These are phyloP conservation scores for Paracamarosporium sp. DNA, from an alignment of 2,329 filamentous ascomycete species.

Conservation along the genomic window DNA sequence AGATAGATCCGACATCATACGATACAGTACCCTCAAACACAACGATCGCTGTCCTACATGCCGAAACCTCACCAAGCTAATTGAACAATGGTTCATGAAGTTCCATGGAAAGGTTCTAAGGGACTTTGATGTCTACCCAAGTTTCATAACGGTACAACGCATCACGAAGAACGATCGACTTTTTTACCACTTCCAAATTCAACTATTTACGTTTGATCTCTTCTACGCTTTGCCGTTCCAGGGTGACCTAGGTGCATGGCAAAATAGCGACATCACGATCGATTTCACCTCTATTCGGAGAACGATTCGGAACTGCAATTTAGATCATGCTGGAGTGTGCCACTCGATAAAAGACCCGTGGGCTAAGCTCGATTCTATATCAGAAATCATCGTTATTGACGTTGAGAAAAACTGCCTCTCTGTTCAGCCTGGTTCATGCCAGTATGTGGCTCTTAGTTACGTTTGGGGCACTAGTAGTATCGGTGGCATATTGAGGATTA, in stretches of 20 bases:
- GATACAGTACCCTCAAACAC: background rate
- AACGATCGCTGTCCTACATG: background rate
- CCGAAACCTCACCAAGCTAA: background rate
- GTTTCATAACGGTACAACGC: background rate
- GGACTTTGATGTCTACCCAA: background rate
- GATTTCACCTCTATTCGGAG: background rate
- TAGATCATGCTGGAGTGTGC: conserved; percentile 5
- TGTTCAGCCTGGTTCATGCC: background rate
- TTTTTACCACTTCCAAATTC: background rate
- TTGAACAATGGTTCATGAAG: background rate
- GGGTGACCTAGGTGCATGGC: background rate
- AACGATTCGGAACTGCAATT: background rate
- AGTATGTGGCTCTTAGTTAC: conserved; percentile 3
- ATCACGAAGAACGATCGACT: background rate
- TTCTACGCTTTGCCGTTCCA: background rate
- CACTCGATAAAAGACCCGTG: background rate
- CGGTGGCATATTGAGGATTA: background rate
- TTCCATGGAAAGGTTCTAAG: too few relatives aligned
- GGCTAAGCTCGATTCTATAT: background rate
- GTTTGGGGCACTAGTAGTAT: background rate
- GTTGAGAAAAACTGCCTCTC: background rate
- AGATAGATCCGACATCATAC: background rate
- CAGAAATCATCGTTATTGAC: conserved; percentile 3
- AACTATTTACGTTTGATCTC: background rate
- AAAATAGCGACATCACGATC: background rate